These are phyloP conservation scores for Mortierella claussenii DNA, from an alignment of 192 early-diverging fungal species.

Conservation along the genomic window DNA sequence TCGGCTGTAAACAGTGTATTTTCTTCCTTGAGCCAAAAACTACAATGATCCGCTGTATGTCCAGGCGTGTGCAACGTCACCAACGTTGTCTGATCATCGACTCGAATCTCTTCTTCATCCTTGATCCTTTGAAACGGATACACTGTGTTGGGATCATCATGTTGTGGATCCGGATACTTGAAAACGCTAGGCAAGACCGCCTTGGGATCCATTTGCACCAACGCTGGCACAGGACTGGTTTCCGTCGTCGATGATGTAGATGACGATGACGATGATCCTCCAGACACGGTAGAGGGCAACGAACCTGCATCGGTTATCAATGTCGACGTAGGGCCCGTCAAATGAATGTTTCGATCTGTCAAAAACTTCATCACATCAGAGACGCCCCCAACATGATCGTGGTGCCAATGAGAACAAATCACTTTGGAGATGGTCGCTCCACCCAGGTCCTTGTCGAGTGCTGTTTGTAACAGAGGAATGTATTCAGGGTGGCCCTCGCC, in stretches of 20 bases:
- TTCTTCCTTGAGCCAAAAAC: constrained; percentile 76
- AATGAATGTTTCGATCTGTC: constrained; percentile 23
- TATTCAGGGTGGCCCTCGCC: constrained; percentile 84
- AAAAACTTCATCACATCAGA: constrained; percentile 41
- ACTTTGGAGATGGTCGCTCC: constrained; percentile 69
- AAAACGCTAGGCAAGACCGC: constrained; percentile 5
- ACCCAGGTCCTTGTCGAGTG: constrained; percentile 59
- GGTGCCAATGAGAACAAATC: constrained; percentile 84
- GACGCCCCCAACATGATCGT: constrained; percentile 84
- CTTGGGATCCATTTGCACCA: too few species aligned
- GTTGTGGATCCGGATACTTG: constrained; percentile 36
- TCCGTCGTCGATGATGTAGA: too few species aligned
- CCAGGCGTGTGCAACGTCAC: constrained; percentile 81
- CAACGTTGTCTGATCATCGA: constrained; percentile 68
- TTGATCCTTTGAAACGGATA: constrained; percentile 41
- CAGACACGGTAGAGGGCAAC: constrained; percentile 14
- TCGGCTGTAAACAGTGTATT: constrained; percentile 81
- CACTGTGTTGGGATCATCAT: constrained; percentile 42
- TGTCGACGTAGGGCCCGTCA: constrained; percentile 9
- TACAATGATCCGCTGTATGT: constrained; percentile 83
- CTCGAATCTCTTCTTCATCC: constrained; percentile 71
- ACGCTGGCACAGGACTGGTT: too few species aligned
- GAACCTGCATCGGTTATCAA: constrained; percentile 12
- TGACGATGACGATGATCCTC: too few species aligned
- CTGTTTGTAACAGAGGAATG: constrained; percentile 60